Evolutionary conservation across 2,329 filamentous ascomycete species (phyloP).

Genomic region (Cladophialophora immunda): DNA sequence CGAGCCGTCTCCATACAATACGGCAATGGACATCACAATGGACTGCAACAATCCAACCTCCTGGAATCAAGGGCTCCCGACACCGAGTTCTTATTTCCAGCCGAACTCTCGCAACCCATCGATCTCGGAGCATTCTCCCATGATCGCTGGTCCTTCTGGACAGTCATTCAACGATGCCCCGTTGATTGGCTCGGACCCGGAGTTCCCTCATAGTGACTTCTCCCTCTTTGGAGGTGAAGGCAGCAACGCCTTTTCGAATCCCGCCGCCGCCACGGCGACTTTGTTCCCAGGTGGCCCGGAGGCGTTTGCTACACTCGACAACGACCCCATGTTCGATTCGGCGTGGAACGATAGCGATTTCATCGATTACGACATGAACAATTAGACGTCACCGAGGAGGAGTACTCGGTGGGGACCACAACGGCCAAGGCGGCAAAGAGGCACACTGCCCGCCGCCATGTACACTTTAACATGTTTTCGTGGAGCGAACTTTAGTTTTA

Average conservation of each 20-base stretch:
- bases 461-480: constrained; percentile 13
- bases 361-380: constrained; percentile 36
- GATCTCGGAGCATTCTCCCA: constrained; percentile 38
- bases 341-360: constrained; percentile 33
- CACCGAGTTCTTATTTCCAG: constrained; percentile 38
- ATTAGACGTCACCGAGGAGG: constrained; percentile 18
- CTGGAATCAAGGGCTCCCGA: constrained; percentile 37
- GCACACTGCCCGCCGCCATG: neutral
- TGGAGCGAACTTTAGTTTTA: constrained; percentile 7
- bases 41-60: constrained; percentile 33
- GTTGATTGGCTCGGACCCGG: constrained; percentile 29
- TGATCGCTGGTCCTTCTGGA: constrained; percentile 36
- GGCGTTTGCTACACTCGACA: constrained; percentile 34
- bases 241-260: constrained; percentile 39
- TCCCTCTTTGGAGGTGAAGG: constrained; percentile 36
- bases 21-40: constrained; percentile 32
- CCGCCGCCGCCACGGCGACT: constrained; percentile 37
- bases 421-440: neutral
- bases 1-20: constrained; percentile 36
- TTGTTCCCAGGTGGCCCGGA: constrained; percentile 39
- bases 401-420: neutral
- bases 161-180: constrained; percentile 31
- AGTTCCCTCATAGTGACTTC: constrained; percentile 38
- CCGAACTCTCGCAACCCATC: constrained; percentile 41
- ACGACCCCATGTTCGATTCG: constrained; percentile 35